A percentile compares a stretch with the other conserved stretches of the same genome.
phyloP scores from a whole-genome alignment of 345 rosid species.

The Eucalyptus marginata region DNA sequence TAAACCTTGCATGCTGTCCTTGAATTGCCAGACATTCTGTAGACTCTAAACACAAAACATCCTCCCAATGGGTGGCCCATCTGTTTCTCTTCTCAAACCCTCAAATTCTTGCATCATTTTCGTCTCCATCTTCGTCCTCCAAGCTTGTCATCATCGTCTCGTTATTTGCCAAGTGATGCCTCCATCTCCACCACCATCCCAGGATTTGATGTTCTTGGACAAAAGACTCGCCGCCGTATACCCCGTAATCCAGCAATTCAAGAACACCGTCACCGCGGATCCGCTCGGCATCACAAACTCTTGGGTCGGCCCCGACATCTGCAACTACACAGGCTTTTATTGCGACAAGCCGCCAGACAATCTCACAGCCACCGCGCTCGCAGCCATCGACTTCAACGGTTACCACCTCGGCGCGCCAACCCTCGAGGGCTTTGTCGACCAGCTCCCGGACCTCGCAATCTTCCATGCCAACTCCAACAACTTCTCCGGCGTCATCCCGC shows the following conservation, averaged over 20 bases:
- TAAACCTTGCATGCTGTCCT: neutral
- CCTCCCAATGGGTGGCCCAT: neutral
- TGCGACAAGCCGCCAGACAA: conserved; percentile 12
- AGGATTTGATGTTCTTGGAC: neutral
- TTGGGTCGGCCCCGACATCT: conserved; percentile 11
- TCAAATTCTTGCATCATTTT: neutral
- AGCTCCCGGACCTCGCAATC: conserved; percentile 24
- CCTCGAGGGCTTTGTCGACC: conserved; percentile 8
- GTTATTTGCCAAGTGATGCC: neutral
- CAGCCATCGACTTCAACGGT: conserved; percentile 33
- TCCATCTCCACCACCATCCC: neutral
- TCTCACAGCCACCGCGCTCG: conserved; percentile 1
- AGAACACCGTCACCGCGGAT: neutral
- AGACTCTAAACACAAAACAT: neutral
- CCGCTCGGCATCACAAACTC: neutral
- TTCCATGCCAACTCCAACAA: conserved; percentile 44
- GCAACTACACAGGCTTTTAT: conserved; percentile 23
- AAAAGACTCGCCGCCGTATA: neutral
- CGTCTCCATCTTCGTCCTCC: neutral
- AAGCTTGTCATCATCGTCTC: neutral
- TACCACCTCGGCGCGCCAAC: neutral
- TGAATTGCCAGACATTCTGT: neutral
- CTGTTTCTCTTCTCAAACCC: neutral
- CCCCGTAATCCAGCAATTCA: conserved; percentile 10
- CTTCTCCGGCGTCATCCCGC: conserved; percentile 3